phyloP scores from a whole-genome alignment of 306 rosid species.

The Citrullus colocynthis region DNA sequence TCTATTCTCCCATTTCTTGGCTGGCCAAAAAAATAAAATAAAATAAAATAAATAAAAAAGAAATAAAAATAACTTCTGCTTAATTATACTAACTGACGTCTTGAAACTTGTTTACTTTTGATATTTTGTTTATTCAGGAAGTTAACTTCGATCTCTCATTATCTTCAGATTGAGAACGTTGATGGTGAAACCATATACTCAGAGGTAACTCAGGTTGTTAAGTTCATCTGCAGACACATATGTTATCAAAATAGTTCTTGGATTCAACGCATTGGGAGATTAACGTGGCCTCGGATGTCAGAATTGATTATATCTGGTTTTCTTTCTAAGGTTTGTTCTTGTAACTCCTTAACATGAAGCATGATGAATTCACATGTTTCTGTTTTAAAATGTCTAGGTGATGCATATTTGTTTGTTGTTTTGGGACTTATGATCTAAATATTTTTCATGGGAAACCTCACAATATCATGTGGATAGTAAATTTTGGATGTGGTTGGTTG shows the following conservation, averaged over 20 bases:
- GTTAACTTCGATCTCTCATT: not conserved
- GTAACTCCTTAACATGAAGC: not conserved
- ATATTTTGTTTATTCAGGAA: not conserved
- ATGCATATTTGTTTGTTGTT: not conserved
- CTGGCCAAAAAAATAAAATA: not conserved
- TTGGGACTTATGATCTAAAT: not conserved
- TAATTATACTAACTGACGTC: not conserved
- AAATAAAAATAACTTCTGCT: not conserved
- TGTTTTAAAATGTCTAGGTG: not conserved
- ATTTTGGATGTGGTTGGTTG: conserved; percentile 1
- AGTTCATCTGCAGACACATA: conserved; percentile 43
- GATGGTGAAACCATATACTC: conserved; percentile 62
- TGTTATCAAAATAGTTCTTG: conserved; percentile 60
- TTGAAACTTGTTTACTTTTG: not conserved
- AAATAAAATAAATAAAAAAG: too few species aligned
- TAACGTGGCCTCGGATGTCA: conserved; percentile 90
- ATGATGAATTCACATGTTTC: not conserved
- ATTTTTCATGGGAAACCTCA: not conserved
- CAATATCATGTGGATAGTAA: not conserved
- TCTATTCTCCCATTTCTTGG: not conserved
- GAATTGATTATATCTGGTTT: conserved; percentile 71
- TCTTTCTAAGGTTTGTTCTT: conserved; percentile 67
- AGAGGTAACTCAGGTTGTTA: conserved; percentile 40
- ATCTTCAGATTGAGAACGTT: conserved; percentile 41
- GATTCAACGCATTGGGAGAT: conserved; percentile 67